These are phyloP conservation scores for Fraxinus quadrangulata DNA, from an alignment of 257 asterid genomes.

Conservation along the genomic window DNA sequence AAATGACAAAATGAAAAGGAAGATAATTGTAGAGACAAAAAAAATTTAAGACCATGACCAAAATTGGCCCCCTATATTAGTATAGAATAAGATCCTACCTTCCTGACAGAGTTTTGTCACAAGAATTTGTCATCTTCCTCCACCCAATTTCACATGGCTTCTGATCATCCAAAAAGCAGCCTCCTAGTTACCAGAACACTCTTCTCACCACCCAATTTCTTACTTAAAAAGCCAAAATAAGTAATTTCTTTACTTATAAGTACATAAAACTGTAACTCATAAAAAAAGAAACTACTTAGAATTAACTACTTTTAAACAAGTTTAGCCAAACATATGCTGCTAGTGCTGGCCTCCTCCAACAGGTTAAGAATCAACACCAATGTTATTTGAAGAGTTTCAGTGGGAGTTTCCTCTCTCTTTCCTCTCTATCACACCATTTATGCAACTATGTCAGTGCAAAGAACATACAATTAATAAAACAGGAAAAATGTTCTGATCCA, in stretches of 20 bases:
- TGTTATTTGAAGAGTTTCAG: constrained; percentile 6
- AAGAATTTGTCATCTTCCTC: constrained; percentile 55
- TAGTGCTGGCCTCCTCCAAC: constrained; percentile 23
- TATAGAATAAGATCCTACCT: constrained; percentile 27
- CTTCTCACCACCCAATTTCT: constrained; percentile 18
- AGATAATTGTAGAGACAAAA: not conserved
- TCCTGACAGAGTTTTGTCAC: constrained; percentile 42
- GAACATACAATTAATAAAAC: constrained; percentile 27
- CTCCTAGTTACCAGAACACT: constrained; percentile 17
- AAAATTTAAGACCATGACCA: constrained; percentile 29
- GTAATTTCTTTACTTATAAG: too few relatives aligned
- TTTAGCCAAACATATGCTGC: constrained; percentile 9
- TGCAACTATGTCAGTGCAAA: constrained; percentile 17
- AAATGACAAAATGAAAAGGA: not conserved
- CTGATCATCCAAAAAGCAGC: constrained; percentile 24
- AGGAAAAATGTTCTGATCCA: constrained; percentile 23
- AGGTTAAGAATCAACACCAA: constrained; percentile 46
- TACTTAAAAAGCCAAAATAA: too few relatives aligned
- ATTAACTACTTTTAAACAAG: not conserved
- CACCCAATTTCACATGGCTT: constrained; percentile 65
- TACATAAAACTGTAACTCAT: too few relatives aligned
- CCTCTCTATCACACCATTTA: constrained; percentile 30
- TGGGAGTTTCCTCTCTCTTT: constrained; percentile 49
- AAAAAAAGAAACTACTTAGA: not conserved
- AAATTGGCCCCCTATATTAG: constrained; percentile 36